Base-by-base conservation (phyloP, 208 protist genomes). In the Acanthamoeba lenticulata region DNA sequence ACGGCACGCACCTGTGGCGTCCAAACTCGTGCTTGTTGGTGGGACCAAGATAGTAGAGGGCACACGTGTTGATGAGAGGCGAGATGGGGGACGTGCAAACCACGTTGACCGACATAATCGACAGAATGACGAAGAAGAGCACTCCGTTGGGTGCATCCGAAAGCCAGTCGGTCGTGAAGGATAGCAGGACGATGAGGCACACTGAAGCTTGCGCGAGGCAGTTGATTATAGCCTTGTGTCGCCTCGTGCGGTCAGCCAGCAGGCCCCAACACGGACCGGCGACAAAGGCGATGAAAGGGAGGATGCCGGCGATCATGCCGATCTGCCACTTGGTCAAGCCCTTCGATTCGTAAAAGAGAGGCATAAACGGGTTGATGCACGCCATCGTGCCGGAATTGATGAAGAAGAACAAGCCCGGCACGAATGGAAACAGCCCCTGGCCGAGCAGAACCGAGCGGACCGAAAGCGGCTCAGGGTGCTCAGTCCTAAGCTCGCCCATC, bases 321-420 rank as follows among this genome's bases (percentile, higher is more conserved):
- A 86, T 86, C 45, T 86, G 77, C 77, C 77, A 86, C n/a, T 86
- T 86, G 42, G 15, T 29, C 42, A 86, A 24, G 5, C 77, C 77
- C 45, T 86, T 86, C 1, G 77, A 47, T 36, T 86, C 77, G 44
- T 57, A 86, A 40, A 86, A 86, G 77, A 86, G 77, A 1, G 77
- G 44, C 24, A 86, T 21, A 40, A 86, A 86, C 44, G 77, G 77
- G 34, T 77, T 77, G 65, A 77, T 77, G 65, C 65, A 77, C 34
- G 65, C 65, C 65, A 77, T 77, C 34, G 65, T 77, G 36, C 65
- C 65, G 29, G 65, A 77, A n/a, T 42, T 77, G 65, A 77, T 34
- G 65, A 77, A 77, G 65, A 77, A 77, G 65, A 77, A 77, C 29
- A 77, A 6, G 6, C 65, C 65, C 65, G 65, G 65, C 65, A 77